phyloP scores from a whole-genome alignment of 805 yeast species.

The Saccharomycopsis babjevae region DNA sequence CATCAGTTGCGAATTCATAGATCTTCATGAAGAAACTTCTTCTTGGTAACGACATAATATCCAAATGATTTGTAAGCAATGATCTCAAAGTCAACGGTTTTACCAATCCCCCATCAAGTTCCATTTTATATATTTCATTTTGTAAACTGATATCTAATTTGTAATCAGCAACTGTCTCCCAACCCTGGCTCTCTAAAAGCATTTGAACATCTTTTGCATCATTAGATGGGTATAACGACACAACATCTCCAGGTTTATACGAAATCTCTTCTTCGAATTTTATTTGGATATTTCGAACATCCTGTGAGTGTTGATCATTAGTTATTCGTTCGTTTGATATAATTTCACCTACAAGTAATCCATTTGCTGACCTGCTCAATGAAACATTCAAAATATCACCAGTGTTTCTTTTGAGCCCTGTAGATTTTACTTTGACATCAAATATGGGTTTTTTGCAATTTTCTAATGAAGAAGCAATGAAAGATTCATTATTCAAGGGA shows the following conservation, averaged over 20 bases:
- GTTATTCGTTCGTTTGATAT: slow-evolving; percentile 53
- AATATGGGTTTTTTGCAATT: background rate
- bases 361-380: slow-evolving; percentile 21
- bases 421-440: background rate
- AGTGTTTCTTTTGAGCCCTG: slow-evolving; percentile 26
- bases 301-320: slow-evolving; percentile 70
- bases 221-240: slow-evolving; percentile 69
- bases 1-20: slow-evolving; percentile 69
- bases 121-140: slow-evolving; percentile 17
- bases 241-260: slow-evolving; percentile 73
- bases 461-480: background rate
- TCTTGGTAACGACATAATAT: slow-evolving; percentile 73
- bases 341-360: slow-evolving; percentile 35
- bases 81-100: slow-evolving; percentile 57
- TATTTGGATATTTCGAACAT: slow-evolving; percentile 58
- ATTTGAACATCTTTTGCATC: slow-evolving; percentile 50
- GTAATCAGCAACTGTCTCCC: slow-evolving; percentile 64
- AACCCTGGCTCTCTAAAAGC: slow-evolving; percentile 58
- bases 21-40: slow-evolving; percentile 66
- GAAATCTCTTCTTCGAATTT: slow-evolving; percentile 22
- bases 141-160: slow-evolving; percentile 33
- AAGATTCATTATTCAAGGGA: background rate
- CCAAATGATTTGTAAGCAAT: slow-evolving; percentile 69
- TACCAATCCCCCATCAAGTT: slow-evolving; percentile 50
- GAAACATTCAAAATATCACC: slow-evolving; percentile 25